Evolutionary conservation across 345 rosid species (phyloP).

Genomic region (Citrus glauca): DNA sequence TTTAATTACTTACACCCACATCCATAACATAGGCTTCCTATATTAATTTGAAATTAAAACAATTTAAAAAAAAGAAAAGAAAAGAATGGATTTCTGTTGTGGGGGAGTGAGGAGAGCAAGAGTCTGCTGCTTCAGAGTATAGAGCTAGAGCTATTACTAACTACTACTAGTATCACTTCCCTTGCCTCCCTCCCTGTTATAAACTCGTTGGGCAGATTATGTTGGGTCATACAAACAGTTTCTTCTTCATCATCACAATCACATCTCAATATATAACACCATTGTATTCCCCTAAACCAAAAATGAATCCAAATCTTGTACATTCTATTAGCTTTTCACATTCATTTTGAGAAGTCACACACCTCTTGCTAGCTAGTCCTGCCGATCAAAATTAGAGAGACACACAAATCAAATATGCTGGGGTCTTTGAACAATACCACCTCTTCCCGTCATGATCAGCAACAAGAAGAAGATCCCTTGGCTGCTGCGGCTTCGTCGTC

Average conservation of each 20-base stretch:
- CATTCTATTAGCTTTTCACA: neutral
- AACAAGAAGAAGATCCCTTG: constrained; percentile 30
- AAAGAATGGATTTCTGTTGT: neutral
- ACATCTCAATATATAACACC: neutral
- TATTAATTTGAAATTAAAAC: neutral
- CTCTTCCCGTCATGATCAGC: constrained; percentile 25
- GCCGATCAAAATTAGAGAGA: too few relatives aligned
- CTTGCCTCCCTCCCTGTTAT: neutral
- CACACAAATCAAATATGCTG: constrained; percentile 5
- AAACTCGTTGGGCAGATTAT: constrained; percentile 3
- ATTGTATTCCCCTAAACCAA: neutral
- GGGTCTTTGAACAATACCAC: constrained; percentile 20
- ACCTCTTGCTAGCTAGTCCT: too few relatives aligned
- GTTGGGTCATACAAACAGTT: constrained; percentile 11
- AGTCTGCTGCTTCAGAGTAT: neutral
- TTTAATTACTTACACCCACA: neutral
- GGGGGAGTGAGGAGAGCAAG: neutral
- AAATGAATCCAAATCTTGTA: too few relatives aligned
- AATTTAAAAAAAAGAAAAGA: neutral
- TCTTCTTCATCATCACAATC: constrained; percentile 11
- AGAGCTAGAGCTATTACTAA: constrained; percentile 5
- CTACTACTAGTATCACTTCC: constrained; percentile 15
- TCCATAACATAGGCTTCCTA: neutral
- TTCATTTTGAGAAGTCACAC: neutral
- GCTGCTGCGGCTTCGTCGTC: constrained; percentile 10